Percentiles rank a stretch among this genome's conserved stretches.
Conservation (phyloP, 1,139 yeast species). For the Candida neerlandica region DNA sequence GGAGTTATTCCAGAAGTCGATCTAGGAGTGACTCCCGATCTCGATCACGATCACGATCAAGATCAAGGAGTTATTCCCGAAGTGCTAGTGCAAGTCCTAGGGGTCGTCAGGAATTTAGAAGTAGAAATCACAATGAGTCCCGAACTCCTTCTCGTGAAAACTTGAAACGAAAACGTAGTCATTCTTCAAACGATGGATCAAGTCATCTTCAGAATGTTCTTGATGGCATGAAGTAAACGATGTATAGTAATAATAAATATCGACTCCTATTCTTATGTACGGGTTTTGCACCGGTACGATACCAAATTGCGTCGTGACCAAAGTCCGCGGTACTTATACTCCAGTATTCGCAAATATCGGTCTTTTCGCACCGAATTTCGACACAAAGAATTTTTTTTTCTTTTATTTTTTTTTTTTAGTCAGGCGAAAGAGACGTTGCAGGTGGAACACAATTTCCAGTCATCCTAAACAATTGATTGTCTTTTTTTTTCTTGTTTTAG, state of each 20-base stretch:
- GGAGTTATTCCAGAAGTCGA: conserved; percentile 21
- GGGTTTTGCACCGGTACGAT: not conserved
- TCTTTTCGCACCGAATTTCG: not conserved
- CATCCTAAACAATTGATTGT: not conserved
- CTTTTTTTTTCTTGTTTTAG: too few species aligned
- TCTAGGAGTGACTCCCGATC: conserved; percentile 8
- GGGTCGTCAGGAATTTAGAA: conserved; percentile 5
- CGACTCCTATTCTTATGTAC: not conserved
- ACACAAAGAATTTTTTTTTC: not conserved
- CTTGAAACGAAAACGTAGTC: conserved; percentile 11
- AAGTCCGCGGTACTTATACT: too few species aligned
- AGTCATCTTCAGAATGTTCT: conserved; percentile 4
- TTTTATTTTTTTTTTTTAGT: too few species aligned
- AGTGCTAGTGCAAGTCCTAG: conserved; percentile 9
- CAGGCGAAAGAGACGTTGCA: too few species aligned
- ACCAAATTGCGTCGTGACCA: too few species aligned
- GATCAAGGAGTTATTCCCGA: conserved; percentile 10
- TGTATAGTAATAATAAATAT: not conserved
- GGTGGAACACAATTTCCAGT: too few species aligned
- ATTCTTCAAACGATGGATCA: conserved; percentile 6
- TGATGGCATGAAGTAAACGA: conserved; percentile 1
- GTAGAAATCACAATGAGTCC: conserved; percentile 10
- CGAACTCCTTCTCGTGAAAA: conserved; percentile 16
- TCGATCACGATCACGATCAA: conserved; percentile 5
- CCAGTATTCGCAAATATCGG: too few species aligned